Evolutionary conservation across 257 asterid genomes (phyloP), one percentile per base, ranked within the genome.

Genomic region (Fraxinus pennsylvanica): DNA sequence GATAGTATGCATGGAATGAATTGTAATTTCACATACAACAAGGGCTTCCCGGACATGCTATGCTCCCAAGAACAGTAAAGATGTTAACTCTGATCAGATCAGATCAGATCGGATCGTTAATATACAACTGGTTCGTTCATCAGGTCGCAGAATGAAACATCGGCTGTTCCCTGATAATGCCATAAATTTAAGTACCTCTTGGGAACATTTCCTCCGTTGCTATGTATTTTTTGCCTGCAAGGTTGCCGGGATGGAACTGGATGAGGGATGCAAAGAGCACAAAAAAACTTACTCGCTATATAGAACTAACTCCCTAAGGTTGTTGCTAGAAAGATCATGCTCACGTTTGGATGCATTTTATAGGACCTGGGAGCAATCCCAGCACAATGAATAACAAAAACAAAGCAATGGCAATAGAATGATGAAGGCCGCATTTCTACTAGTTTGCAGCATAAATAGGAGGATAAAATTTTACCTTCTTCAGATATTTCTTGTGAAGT

Each of bases 401-500:
- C 66, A 6, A 57, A n/a, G 66, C 66, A n/a, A 57, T n/a, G 27
- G 9, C 66, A 6, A 6, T n/a, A n/a, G 66, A 57, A 57, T n/a
- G 25, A 17, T 57, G 29, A 19, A 19, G 65, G 6, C 1, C 0
- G 12, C 66, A 9, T 63, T 27, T 9, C 19, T 63, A 59, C 8
- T 7, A 10, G 10, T 27, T n/a, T 59, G 19, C 65, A 6, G 25
- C 61, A 21, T 6, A 15, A 30, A 52, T 25, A 74, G 8, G 57
- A 30, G 45, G 38, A 75, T 9, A 30, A 21, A 29, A 22, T 19
- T 25, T 8, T 83, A 91, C 98, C 96, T 90, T 89, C 78, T 83
- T 93, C 4, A 93, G 85, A 82, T 93, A 93, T 70, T 93, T 88
- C 89, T 92, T 93, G 89, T 92, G 98, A 84, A 93, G 92, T 86